Base-by-base conservation (phyloP, 164 flowering plant species). In the Warburgia ugandensis region DNA sequence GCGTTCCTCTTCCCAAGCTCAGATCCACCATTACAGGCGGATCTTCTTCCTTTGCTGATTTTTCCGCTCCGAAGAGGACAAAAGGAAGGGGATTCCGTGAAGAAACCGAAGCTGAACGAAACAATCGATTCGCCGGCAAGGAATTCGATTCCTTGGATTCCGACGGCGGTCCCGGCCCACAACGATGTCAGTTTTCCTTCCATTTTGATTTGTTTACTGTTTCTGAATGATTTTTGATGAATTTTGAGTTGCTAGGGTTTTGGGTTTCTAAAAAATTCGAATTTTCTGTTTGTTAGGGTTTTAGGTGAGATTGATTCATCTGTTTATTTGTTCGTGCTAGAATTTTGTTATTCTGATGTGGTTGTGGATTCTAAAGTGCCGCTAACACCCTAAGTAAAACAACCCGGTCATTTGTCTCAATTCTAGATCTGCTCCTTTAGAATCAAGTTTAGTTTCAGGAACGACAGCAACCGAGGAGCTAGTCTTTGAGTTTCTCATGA, bases 71-170 rank as follows among this genome's bases (percentile, higher is more conserved):
- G 0, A 80, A 68, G 73, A 90, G 73, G 77, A 89, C 84, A 60
- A 90, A 90, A 54, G 94, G 97, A 2, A 79, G 97, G 21, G 97
- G 95, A 1, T 90, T 86, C 48, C 73, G 89, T 2, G 82, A 79
- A 31, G 92, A 80, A 26, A 49, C 59, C 7, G 72, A 69, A 38
- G 76, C 75, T 17, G 91, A 84, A 11, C 78, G 88, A 39, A 75
- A 62, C 43, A 58, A 56, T 46, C 86, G 94, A 44, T 63, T 86
- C 43, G 63, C 84, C 25, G 79, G 64, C 27, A 77, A 78, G 38
- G 78, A 77, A 22, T 90, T 86, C 54, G 97, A 90, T 16, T 75
- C 94, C 3, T 74, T 90, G 33, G 77, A 68, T 48, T 74, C 89
- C 36, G 80, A 74, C 22, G 83, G 79, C 42, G 97, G 94, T 19